A percentile compares a stretch with the other conserved stretches of the same genome.
Evolutionary conservation across 2,329 filamentous ascomycete genomes (phyloP).

Genomic region (Xylaria sp.): DNA sequence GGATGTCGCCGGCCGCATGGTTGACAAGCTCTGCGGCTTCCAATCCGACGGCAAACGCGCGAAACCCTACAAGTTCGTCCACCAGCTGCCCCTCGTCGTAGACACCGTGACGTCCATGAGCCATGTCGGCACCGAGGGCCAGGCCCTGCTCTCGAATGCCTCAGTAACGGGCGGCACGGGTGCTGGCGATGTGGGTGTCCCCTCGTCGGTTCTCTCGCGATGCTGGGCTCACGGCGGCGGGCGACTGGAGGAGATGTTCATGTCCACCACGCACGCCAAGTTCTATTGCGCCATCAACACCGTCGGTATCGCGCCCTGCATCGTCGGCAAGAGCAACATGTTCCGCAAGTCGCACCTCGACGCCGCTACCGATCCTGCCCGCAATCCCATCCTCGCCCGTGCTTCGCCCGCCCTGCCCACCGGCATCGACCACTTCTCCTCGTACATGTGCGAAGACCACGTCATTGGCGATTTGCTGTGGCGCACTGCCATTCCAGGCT

Average conservation of each 20-base stretch:
- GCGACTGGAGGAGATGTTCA: constrained; percentile 91
- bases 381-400: constrained; percentile 56
- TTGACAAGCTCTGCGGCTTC: constrained; percentile 83
- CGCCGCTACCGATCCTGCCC: constrained; percentile 67
- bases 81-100: constrained; percentile 90
- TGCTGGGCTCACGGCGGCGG: constrained; percentile 70
- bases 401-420: constrained; percentile 57
- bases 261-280: constrained; percentile 92
- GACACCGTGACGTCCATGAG: constrained; percentile 65
- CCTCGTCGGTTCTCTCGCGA: constrained; percentile 45
- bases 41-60: constrained; percentile 58
- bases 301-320: constrained; percentile 88
- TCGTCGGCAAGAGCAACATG: constrained; percentile 98
- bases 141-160: constrained; percentile 51
- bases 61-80: constrained; percentile 86
- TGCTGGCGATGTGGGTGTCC: constrained; percentile 46
- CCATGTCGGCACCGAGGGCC: constrained; percentile 43
- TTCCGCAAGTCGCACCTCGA: constrained; percentile 93
- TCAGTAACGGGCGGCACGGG: constrained; percentile 49
- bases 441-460: constrained; percentile 98
- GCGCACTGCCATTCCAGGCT: constrained; percentile 72
- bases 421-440: constrained; percentile 92
- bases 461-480: constrained; percentile 93
- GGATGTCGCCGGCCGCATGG: constrained; percentile 85
- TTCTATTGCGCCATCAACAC: constrained; percentile 99